A percentile compares a stretch with the other conserved stretches of the same genome.
These are phyloP conservation scores for Hibiscus mutabilis DNA, from an alignment of 345 rosid species.

Conservation along the genomic window DNA sequence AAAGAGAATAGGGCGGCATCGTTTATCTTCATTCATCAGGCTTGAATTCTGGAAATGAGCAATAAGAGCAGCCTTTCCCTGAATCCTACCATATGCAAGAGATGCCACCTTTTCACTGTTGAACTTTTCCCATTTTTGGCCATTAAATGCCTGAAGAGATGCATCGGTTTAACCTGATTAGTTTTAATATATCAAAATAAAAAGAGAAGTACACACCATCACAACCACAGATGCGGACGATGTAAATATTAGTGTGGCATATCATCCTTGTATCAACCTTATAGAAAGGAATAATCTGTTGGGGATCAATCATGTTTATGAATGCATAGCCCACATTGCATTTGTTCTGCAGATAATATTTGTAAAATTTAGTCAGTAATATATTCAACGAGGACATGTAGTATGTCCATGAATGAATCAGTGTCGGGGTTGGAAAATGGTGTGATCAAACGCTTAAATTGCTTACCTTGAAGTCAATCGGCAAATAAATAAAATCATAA, in stretches of 20 bases:
- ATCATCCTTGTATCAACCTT: conserved; percentile 34
- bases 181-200: neutral
- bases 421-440: conserved; percentile 3
- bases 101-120: conserved; percentile 86
- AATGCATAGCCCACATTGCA: conserved; percentile 94
- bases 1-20: conserved; percentile 81
- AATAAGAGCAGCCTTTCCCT: conserved; percentile 77
- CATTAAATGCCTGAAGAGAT: conserved; percentile 60
- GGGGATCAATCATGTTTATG: conserved; percentile 75
- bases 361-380: conserved; percentile 7
- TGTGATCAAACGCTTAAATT: conserved; percentile 3
- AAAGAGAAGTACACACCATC: neutral
- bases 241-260: no score
- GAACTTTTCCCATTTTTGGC: conserved; percentile 88
- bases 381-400: neutral
- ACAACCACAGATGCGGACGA: no score
- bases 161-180: neutral
- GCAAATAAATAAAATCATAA: conserved; percentile 71
- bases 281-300: conserved; percentile 63
- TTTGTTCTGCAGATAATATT: conserved; percentile 51
- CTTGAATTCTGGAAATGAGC: conserved; percentile 89
- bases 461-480: conserved; percentile 76
- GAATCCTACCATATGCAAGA: conserved; percentile 81
- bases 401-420: neutral
- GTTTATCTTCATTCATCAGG: conserved; percentile 88